phyloP scores from a whole-genome alignment of 2,329 filamentous ascomycete genomes.

The Elsinoe batatas region DNA sequence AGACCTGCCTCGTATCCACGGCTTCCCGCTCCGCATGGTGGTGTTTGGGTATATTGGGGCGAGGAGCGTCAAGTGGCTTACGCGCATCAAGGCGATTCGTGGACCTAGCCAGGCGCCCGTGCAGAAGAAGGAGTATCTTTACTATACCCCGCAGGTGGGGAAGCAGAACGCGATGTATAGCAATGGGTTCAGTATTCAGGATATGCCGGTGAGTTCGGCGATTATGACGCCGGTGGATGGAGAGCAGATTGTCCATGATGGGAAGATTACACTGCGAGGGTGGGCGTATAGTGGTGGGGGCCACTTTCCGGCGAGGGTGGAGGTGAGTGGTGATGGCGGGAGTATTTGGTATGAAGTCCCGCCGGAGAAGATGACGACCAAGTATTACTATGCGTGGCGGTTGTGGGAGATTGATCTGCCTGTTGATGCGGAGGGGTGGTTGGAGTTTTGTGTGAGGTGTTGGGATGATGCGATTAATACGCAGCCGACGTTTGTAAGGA shows the following conservation, averaged over 20 bases:
- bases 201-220: constrained; percentile 59
- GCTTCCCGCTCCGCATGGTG: constrained; percentile 52
- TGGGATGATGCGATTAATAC: constrained; percentile 41
- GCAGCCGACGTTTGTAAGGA: constrained; percentile 35
- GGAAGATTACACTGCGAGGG: constrained; percentile 44
- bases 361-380: constrained; percentile 48
- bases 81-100: constrained; percentile 51
- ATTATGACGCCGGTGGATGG: constrained; percentile 56
- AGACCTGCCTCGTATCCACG: constrained; percentile 54
- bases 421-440: constrained; percentile 41
- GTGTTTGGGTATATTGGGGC: constrained; percentile 55
- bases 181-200: constrained; percentile 58
- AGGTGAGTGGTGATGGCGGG: constrained; percentile 54
- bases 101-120: constrained; percentile 50
- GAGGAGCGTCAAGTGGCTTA: constrained; percentile 54
- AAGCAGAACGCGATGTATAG: constrained; percentile 54
- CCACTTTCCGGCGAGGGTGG: constrained; percentile 48
- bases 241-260: constrained; percentile 51
- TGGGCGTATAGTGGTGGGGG: constrained; percentile 38
- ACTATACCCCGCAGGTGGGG: constrained; percentile 58
- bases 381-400: constrained; percentile 55
- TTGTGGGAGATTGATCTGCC: constrained; percentile 55
- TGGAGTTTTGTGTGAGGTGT: constrained; percentile 35
- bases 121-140: constrained; percentile 56
- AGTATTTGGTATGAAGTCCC: constrained; percentile 56